Conservation (phyloP, 2,329 filamentous ascomycete genomes). For the Colletotrichum camelliae region DNA sequence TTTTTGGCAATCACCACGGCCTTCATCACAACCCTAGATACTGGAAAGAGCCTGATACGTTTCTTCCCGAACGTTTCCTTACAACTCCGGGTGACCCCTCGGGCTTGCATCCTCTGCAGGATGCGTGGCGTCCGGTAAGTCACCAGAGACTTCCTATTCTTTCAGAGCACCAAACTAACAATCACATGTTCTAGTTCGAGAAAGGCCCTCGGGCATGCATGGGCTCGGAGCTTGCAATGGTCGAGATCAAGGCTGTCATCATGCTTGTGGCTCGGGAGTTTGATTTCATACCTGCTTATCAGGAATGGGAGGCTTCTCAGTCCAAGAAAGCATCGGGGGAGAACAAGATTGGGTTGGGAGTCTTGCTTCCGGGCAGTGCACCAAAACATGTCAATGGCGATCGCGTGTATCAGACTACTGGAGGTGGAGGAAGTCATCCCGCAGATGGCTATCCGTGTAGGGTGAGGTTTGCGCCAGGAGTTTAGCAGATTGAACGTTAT, state of each 20-base stretch:
- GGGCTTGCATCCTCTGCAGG: neutral
- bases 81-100: neutral
- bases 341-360: neutral
- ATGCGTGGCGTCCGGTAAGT: slow-evolving; percentile 6
- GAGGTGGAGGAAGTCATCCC: neutral
- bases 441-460: slow-evolving; percentile 2
- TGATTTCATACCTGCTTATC: neutral
- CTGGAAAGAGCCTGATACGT: neutral
- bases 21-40: neutral
- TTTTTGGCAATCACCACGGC: slow-evolving; percentile 1
- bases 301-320: neutral
- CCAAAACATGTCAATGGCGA: neutral
- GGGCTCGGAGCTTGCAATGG: slow-evolving; percentile 5
- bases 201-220: slow-evolving; percentile 1
- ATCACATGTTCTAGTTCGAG: neutral
- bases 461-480: neutral
- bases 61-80: neutral
- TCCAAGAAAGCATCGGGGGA: neutral
- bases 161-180: neutral
- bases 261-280: neutral
- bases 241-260: neutral
- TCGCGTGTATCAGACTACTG: slow-evolving; percentile 1
- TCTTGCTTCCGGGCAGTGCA: neutral
- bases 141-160: too few relatives aligned
- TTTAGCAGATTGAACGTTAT: neutral